Conservation (phyloP, 176 grass and related monocot genomes). For the Poa pratensis region DNA sequence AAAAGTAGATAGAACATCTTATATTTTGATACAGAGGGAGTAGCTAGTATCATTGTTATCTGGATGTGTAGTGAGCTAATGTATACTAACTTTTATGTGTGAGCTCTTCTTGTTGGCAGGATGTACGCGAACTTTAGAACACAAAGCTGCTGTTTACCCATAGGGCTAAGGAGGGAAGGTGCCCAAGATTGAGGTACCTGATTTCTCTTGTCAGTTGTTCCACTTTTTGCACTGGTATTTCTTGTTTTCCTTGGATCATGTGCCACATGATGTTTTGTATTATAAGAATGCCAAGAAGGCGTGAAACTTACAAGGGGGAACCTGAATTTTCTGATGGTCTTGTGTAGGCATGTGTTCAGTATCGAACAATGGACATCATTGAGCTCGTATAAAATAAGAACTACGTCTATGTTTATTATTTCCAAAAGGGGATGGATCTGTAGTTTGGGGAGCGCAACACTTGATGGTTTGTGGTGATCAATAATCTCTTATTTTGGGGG, state of each 20-base stretch:
- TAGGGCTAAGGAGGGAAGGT: conserved; percentile 9
- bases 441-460: background rate
- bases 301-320: background rate
- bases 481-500: background rate
- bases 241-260: background rate
- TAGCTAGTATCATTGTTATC: conserved; percentile 16
- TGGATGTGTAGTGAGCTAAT: background rate
- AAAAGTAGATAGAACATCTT: too few species aligned
- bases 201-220: conserved; percentile 22
- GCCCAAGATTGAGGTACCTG: conserved; percentile 44
- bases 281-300: background rate
- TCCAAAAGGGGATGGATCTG: conserved; percentile 16
- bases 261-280: background rate
- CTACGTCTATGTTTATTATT: conserved; percentile 13
- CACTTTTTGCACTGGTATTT: conserved; percentile 5
- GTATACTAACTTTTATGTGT: background rate
- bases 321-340: too few species aligned
- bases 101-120: conserved; percentile 31
- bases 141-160: conserved; percentile 5
- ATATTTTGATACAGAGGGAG: too few species aligned
- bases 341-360: too few species aligned
- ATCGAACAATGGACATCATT: background rate
- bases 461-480: conserved; percentile 9
- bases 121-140: conserved; percentile 23
- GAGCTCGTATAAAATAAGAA: background rate